Evolutionary conservation across 192 early-diverging fungal genomes (phyloP).

Genomic region (Fimicolochytrium jonesii): DNA sequence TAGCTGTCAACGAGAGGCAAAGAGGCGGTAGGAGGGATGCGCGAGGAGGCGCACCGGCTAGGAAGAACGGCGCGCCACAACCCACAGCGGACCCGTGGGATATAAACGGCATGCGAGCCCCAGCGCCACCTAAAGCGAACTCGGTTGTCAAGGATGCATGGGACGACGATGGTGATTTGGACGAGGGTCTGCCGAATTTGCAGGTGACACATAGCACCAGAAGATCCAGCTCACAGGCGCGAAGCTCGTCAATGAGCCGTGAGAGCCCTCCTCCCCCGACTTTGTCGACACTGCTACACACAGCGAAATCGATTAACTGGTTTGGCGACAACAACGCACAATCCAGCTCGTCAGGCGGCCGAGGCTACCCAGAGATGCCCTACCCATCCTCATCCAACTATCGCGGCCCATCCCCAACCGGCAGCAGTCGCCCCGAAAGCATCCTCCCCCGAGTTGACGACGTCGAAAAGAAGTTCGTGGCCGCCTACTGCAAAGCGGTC

Average conservation of each 20-base stretch:
- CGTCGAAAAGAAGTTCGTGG: slow-evolving; percentile 25
- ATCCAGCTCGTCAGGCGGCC: background rate
- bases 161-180: too few relatives aligned
- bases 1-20: background rate
- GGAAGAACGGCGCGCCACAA: background rate
- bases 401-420: slow-evolving; percentile 7
- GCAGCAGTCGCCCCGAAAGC: too few relatives aligned
- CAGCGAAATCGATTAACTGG: background rate
- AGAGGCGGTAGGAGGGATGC: background rate
- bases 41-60: background rate
- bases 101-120: background rate
- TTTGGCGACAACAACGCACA: background rate
- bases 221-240: too few relatives aligned
- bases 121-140: background rate
- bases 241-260: too few relatives aligned
- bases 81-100: background rate
- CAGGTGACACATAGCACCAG: too few relatives aligned
- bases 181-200: too few relatives aligned
- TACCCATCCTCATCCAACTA: slow-evolving; percentile 15
- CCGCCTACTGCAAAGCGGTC: slow-evolving; percentile 24
- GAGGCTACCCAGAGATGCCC: background rate
- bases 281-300: too few relatives aligned
- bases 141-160: background rate
- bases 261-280: too few relatives aligned
- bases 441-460: too few relatives aligned